phyloP scores from a whole-genome alignment of 2,329 filamentous ascomycete genomes.

The Ophiostoma himal-ulmi region DNA sequence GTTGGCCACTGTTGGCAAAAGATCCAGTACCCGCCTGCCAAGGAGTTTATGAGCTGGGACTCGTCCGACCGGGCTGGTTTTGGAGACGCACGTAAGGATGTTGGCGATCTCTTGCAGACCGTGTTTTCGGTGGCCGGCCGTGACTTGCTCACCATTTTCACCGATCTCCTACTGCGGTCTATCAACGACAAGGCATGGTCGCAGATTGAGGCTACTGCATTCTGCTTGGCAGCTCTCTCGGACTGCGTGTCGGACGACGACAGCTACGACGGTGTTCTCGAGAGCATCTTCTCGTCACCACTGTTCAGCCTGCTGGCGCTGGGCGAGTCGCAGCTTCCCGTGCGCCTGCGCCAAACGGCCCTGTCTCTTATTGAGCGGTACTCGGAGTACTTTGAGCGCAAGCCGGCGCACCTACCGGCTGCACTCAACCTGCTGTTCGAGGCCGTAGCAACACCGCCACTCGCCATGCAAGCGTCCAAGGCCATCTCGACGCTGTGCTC shows the following conservation, averaged over 20 bases:
- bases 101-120: slow-evolving; percentile 70
- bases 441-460: slow-evolving; percentile 53
- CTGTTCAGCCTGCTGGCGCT: slow-evolving; percentile 52
- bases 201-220: slow-evolving; percentile 55
- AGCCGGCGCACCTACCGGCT: slow-evolving; percentile 59
- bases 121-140: slow-evolving; percentile 58
- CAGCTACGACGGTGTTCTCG: slow-evolving; percentile 54
- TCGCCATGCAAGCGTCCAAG: slow-evolving; percentile 56
- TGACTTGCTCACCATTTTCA: slow-evolving; percentile 52
- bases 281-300: slow-evolving; percentile 55
- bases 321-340: slow-evolving; percentile 49
- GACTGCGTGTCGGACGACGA: slow-evolving; percentile 57
- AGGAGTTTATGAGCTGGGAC: slow-evolving; percentile 60
- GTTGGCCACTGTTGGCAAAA: slow-evolving; percentile 64
- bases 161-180: slow-evolving; percentile 48
- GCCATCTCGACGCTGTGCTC: slow-evolving; percentile 70
- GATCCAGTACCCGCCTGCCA: slow-evolving; percentile 58
- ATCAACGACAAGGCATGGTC: slow-evolving; percentile 48
- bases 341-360: slow-evolving; percentile 60
- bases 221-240: slow-evolving; percentile 60
- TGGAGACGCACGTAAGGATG: slow-evolving; percentile 67
- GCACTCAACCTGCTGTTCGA: slow-evolving; percentile 70
- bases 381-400: slow-evolving; percentile 68
- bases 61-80: slow-evolving; percentile 62
- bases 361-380: slow-evolving; percentile 67